These are phyloP conservation scores for Lithospermum erythrorhizon DNA, from an alignment of 257 asterid genomes.

Conservation along the genomic window DNA sequence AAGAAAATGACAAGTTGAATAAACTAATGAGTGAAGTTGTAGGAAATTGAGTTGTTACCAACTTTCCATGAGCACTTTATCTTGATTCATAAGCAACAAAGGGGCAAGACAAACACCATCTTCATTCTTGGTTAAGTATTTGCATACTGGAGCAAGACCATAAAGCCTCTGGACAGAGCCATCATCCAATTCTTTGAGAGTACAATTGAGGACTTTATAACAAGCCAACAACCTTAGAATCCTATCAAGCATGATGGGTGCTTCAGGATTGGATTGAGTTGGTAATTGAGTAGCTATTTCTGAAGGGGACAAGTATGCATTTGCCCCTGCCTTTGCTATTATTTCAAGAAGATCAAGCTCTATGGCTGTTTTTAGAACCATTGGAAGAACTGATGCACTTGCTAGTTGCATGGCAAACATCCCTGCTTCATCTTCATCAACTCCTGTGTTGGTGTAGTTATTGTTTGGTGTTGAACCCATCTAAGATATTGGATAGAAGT, in stretches of 20 bases:
- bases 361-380: constrained; percentile 58
- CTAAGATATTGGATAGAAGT: not conserved
- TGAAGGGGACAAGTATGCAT: constrained; percentile 39
- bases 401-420: constrained; percentile 60
- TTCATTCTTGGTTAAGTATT: constrained; percentile 46
- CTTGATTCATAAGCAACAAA: constrained; percentile 69
- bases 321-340: constrained; percentile 53
- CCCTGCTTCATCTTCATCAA: constrained; percentile 33
- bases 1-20: no score
- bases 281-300: constrained; percentile 51
- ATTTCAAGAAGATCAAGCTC: constrained; percentile 69
- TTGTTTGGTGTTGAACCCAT: constrained; percentile 26
- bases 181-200: constrained; percentile 22
- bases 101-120: constrained; percentile 71
- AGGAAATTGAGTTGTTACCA: constrained; percentile 30
- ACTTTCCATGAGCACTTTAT: constrained; percentile 80
- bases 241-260: constrained; percentile 46
- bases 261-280: constrained; percentile 31
- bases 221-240: constrained; percentile 61
- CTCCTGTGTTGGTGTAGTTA: not conserved
- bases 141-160: constrained; percentile 52
- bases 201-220: constrained; percentile 42
- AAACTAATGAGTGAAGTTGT: no score
- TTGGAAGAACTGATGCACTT: constrained; percentile 60
- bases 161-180: constrained; percentile 48